Conservation (phyloP, 2,329 filamentous ascomycete genomes). For the Clonostachys chloroleuca region DNA sequence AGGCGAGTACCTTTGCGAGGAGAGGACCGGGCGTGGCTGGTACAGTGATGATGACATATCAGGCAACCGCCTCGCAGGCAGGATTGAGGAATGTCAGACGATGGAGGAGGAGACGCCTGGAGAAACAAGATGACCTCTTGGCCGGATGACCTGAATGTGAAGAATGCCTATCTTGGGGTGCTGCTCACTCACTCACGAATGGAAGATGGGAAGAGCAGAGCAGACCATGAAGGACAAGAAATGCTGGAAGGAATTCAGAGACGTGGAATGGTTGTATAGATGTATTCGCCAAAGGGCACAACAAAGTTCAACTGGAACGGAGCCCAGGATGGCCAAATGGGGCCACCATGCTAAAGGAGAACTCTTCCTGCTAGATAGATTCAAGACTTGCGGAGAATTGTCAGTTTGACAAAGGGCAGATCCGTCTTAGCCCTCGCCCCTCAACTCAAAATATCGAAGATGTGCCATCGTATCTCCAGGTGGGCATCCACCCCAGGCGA, state of each 20-base stretch:
- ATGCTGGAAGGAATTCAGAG: conserved; percentile 37
- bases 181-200: background rate
- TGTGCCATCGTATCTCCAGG: too few relatives aligned
- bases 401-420: too few relatives aligned
- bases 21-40: conserved; percentile 39
- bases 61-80: too few relatives aligned
- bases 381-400: too few relatives aligned
- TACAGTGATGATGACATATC: conserved; percentile 31
- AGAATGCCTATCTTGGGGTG: background rate
- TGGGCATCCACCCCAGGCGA: too few relatives aligned
- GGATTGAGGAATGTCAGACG: too few relatives aligned
- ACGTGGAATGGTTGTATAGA: conserved; percentile 36
- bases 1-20: conserved; percentile 45
- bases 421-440: too few relatives aligned
- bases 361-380: too few relatives aligned
- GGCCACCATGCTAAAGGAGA: too few relatives aligned
- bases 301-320: conserved; percentile 29
- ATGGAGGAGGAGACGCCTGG: too few relatives aligned
- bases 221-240: conserved; percentile 13
- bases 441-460: too few relatives aligned
- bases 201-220: conserved; percentile 15
- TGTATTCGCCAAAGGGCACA: conserved; percentile 27
- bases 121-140: background rate
- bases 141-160: background rate
- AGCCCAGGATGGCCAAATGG: conserved; percentile 3